phyloP scores from a whole-genome alignment of 805 yeast genomes.

The Nakazawaea laoshanensis region DNA sequence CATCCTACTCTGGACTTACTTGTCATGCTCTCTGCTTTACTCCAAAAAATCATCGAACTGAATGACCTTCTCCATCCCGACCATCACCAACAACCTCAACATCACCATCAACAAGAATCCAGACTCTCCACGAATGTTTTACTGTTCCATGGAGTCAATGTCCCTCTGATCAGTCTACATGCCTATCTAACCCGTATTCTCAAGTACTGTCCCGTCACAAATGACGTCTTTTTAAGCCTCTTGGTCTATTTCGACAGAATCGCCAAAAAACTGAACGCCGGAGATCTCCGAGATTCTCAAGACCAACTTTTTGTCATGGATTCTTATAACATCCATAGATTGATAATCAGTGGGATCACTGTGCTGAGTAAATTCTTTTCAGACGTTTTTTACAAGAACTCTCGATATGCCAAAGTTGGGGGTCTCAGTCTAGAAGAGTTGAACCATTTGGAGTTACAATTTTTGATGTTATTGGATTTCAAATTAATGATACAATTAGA shows the following conservation, averaged over 20 bases:
- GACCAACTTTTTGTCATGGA: slow-evolving; percentile 87
- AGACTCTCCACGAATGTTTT: slow-evolving; percentile 50
- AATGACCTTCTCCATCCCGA: slow-evolving; percentile 79
- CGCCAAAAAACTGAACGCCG: slow-evolving; percentile 69
- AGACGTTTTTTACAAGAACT: slow-evolving; percentile 89
- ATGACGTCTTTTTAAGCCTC: slow-evolving; percentile 85
- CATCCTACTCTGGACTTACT: slow-evolving; percentile 77
- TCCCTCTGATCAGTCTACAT: slow-evolving; percentile 90
- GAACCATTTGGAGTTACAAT: slow-evolving; percentile 87
- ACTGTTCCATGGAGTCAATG: slow-evolving; percentile 92
- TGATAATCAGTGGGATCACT: slow-evolving; percentile 90
- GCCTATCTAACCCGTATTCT: slow-evolving; percentile 85
- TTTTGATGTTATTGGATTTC: slow-evolving; percentile 76
- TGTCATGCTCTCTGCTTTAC: slow-evolving; percentile 74
- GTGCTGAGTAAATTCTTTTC: slow-evolving; percentile 92
- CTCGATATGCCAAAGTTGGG: slow-evolving; percentile 92
- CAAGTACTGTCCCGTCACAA: slow-evolving; percentile 97
- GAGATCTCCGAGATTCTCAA: slow-evolving; percentile 20
- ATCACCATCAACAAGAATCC: slow-evolving; percentile 10
- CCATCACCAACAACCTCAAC: slow-evolving; percentile 35
- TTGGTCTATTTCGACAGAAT: slow-evolving; percentile 92
- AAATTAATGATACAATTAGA: slow-evolving; percentile 80
- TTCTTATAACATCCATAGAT: slow-evolving; percentile 87
- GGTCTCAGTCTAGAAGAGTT: slow-evolving; percentile 90
- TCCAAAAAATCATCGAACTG: slow-evolving; percentile 83